Conservation (phyloP, 2,329 filamentous ascomycete species). For the Pyrenophora tritici-repentis region DNA sequence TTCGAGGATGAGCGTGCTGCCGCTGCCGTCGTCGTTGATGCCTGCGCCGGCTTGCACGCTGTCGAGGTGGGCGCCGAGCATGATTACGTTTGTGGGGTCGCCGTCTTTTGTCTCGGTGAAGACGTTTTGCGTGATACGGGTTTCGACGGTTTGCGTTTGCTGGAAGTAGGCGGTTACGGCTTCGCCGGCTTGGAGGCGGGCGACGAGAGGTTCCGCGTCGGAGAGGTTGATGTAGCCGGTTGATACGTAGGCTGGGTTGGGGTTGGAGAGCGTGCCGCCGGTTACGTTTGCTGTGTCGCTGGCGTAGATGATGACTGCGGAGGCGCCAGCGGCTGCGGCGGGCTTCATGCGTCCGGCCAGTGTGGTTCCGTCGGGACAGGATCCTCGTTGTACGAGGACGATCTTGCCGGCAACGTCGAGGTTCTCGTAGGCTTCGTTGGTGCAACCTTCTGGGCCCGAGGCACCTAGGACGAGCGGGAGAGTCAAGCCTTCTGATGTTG, state of each 20-base stretch:
- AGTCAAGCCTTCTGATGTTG: slow-evolving; percentile 52
- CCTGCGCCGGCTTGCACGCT: slow-evolving; percentile 46
- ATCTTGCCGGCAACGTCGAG: slow-evolving; percentile 50
- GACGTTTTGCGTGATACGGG: slow-evolving; percentile 55
- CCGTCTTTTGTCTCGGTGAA: slow-evolving; percentile 48
- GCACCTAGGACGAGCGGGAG: slow-evolving; percentile 49
- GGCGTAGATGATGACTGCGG: slow-evolving; percentile 52
- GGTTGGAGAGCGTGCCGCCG: slow-evolving; percentile 48
- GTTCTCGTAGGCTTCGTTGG: slow-evolving; percentile 43
- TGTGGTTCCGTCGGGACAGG: slow-evolving; percentile 51
- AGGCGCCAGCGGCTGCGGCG: slow-evolving; percentile 49
- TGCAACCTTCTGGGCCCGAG: slow-evolving; percentile 49
- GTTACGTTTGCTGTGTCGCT: slow-evolving; percentile 46
- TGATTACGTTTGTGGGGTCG: slow-evolving; percentile 45
- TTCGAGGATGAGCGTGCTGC: slow-evolving; percentile 46
- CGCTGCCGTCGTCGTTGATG: slow-evolving; percentile 51
- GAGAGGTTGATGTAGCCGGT: slow-evolving; percentile 51
- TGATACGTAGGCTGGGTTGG: slow-evolving; percentile 46
- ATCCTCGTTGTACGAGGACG: slow-evolving; percentile 50
- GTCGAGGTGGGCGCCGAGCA: slow-evolving; percentile 48
- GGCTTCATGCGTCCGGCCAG: slow-evolving; percentile 49
- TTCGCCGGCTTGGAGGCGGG: slow-evolving; percentile 50
- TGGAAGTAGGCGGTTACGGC: slow-evolving; percentile 49
- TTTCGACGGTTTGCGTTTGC: slow-evolving; percentile 54
- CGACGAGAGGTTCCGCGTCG: slow-evolving; percentile 51